phyloP scores from a whole-genome alignment of 805 yeast species.

The Myxozyma monticola region DNA sequence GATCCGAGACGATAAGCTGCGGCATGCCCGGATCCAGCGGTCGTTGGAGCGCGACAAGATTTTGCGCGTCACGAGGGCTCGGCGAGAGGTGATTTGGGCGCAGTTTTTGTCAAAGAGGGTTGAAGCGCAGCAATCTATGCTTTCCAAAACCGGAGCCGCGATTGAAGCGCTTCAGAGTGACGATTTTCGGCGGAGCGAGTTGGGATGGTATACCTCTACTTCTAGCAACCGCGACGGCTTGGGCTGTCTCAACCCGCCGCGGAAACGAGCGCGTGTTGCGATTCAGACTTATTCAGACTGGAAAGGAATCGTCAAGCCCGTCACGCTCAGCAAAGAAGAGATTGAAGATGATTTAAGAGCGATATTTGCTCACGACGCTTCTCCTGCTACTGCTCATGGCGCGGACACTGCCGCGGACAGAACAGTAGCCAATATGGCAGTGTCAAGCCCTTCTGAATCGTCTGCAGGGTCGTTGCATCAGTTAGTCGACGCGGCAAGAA shows the following conservation, averaged over 20 bases:
- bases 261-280: not conserved
- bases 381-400: not conserved
- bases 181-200: not conserved
- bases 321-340: not conserved
- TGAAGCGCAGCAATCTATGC: slow-evolving; percentile 6
- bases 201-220: not conserved
- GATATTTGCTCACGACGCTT: not conserved
- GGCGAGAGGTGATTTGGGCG: not conserved
- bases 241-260: not conserved
- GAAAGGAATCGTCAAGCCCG: not conserved
- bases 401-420: not conserved
- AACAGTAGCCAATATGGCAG: not conserved
- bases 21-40: not conserved
- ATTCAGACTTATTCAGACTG: not conserved
- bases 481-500: not conserved
- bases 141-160: not conserved
- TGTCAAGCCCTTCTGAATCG: slow-evolving; percentile 1
- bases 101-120: not conserved
- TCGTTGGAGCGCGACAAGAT: slow-evolving; percentile 1
- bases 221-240: not conserved
- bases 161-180: slow-evolving; percentile 5
- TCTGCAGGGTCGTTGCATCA: too few species aligned
- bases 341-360: slow-evolving; percentile 2
- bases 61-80: not conserved
- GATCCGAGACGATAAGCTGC: not conserved